Evolutionary conservation across 306 rosid species (phyloP).

Genomic region (Medicago ruthenica): DNA sequence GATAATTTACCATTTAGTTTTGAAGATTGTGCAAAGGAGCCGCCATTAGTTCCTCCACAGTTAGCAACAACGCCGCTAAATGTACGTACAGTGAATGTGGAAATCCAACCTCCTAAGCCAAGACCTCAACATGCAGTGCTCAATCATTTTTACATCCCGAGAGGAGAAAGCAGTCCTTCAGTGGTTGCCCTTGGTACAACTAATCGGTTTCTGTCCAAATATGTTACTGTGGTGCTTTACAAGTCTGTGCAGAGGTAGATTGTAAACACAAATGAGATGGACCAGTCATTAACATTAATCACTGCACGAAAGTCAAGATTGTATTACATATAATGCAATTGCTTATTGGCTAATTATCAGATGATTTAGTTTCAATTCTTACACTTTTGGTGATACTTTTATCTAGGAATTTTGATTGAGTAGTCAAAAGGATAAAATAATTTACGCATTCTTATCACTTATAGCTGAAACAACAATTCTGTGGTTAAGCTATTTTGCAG

Average conservation of each 20-base stretch:
- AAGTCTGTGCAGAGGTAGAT: slow-evolving; percentile 90
- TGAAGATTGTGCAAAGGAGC: slow-evolving; percentile 94
- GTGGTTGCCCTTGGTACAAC: slow-evolving; percentile 92
- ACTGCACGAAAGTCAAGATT: slow-evolving; percentile 52
- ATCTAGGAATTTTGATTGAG: slow-evolving; percentile 35
- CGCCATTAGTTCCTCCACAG: slow-evolving; percentile 89
- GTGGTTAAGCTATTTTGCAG: slow-evolving; percentile 23
- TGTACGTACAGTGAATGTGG: slow-evolving; percentile 74
- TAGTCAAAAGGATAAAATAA: slow-evolving; percentile 20
- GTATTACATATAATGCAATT: slow-evolving; percentile 56
- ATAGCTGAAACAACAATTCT: background rate
- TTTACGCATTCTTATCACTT: slow-evolving; percentile 14
- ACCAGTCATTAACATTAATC: slow-evolving; percentile 41
- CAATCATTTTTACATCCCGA: slow-evolving; percentile 96
- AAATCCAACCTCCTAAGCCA: slow-evolving; percentile 67
- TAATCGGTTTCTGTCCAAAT: slow-evolving; percentile 79
- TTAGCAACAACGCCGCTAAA: slow-evolving; percentile 83
- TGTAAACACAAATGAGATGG: slow-evolving; percentile 42
- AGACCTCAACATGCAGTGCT: slow-evolving; percentile 93
- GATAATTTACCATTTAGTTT: slow-evolving; percentile 66
- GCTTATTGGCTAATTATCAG: slow-evolving; percentile 58
- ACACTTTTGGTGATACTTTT: slow-evolving; percentile 33
- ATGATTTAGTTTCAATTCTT: slow-evolving; percentile 36
- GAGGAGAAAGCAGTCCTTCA: slow-evolving; percentile 76
- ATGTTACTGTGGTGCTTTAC: slow-evolving; percentile 93